Percentiles rank a stretch among this genome's conserved stretches.
phyloP scores from a whole-genome alignment of 768 basidiomycete species.

The Leccinum aurantiacum region DNA sequence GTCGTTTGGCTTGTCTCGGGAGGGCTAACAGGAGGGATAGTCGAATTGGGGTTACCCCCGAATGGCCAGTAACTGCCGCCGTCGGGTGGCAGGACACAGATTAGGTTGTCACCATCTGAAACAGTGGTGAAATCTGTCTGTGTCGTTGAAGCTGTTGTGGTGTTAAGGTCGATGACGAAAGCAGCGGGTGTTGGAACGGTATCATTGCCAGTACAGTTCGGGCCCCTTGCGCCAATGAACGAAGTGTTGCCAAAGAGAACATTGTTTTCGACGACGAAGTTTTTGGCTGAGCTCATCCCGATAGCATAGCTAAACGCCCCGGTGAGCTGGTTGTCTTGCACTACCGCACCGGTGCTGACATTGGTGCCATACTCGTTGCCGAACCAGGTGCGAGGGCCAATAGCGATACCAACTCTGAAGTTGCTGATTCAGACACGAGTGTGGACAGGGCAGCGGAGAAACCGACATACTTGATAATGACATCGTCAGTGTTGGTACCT shows the following conservation, averaged over 20 bases:
- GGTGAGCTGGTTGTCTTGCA: constrained; percentile 55
- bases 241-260: constrained; percentile 64
- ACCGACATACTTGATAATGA: constrained; percentile 65
- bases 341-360: constrained; percentile 51
- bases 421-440: constrained; percentile 9
- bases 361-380: constrained; percentile 56
- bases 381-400: constrained; percentile 79
- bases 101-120: constrained; percentile 55
- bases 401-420: constrained; percentile 72
- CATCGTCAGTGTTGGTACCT: constrained; percentile 58
- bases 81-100: constrained; percentile 64
- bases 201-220: constrained; percentile 57
- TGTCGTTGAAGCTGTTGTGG: constrained; percentile 38
- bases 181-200: constrained; percentile 53
- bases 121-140: constrained; percentile 56
- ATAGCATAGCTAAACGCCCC: constrained; percentile 77
- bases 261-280: constrained; percentile 70
- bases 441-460: background rate
- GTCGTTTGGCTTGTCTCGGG: constrained; percentile 13
- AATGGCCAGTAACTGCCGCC: constrained; percentile 76
- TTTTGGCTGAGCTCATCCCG: constrained; percentile 58
- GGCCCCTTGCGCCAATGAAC: constrained; percentile 69
- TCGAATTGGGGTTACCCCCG: constrained; percentile 46
- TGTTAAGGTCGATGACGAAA: constrained; percentile 55
- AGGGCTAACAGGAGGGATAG: constrained; percentile 17